Evolutionary conservation across 192 early-diverging fungal genomes (phyloP).

Genomic region (Backusella mclennaniae): DNA sequence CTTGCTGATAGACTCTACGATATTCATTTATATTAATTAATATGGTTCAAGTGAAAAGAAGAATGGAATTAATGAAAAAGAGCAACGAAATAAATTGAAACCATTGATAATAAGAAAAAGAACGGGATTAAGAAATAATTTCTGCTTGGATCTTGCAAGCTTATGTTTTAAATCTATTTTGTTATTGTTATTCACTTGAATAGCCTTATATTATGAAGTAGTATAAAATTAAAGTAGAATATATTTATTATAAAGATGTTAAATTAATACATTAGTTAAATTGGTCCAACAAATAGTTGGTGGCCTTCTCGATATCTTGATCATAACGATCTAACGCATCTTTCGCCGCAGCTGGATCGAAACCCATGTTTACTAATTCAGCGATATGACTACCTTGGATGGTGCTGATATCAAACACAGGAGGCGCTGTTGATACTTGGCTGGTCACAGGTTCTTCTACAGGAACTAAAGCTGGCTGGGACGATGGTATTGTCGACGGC

Average conservation of each 20-base stretch:
- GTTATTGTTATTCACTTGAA: not conserved
- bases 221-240: not conserved
- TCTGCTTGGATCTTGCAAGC: not conserved
- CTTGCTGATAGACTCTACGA: too few species aligned
- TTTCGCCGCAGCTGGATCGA: constrained; percentile 63
- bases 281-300: constrained; percentile 73
- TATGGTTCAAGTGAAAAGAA: too few species aligned
- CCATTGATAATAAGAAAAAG: not conserved
- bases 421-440: not conserved
- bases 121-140: not conserved
- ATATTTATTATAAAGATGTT: not conserved
- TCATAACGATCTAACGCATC: constrained; percentile 74
- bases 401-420: not conserved
- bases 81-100: not conserved
- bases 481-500: not conserved
- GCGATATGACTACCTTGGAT: constrained; percentile 21
- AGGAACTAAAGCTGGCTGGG: not conserved
- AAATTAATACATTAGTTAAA: constrained; percentile 3
- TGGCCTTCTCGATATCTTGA: constrained; percentile 70
- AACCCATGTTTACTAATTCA: constrained; percentile 72
- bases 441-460: not conserved
- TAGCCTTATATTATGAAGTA: not conserved
- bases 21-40: too few species aligned
- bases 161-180: not conserved
- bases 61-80: too few species aligned